Percentiles rank a stretch among this genome's conserved stretches.
phyloP scores from a whole-genome alignment of 805 yeast genomes.

The Wickerhamiella occidentalis region DNA sequence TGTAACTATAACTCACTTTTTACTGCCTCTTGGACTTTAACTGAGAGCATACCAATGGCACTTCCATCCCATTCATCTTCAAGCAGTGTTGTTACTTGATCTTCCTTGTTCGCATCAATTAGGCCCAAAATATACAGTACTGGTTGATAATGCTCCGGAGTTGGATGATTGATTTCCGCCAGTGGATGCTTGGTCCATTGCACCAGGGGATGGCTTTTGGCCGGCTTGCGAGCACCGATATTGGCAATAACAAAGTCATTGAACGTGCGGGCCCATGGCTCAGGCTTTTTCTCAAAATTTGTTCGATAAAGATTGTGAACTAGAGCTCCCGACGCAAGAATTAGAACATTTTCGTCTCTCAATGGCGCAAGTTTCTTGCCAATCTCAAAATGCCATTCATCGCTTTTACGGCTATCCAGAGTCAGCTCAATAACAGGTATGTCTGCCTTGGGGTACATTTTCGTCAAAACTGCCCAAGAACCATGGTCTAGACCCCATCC shows the following conservation, averaged over 20 bases:
- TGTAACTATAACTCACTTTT: not conserved
- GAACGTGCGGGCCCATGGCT: conserved; percentile 27
- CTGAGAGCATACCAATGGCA: not conserved
- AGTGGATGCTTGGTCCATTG: conserved; percentile 18
- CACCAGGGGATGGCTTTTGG: conserved; percentile 24
- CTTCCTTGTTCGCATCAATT: conserved; percentile 20
- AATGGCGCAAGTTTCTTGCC: conserved; percentile 43
- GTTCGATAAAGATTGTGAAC: conserved; percentile 47
- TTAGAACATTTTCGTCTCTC: conserved; percentile 39
- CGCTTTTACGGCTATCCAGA: conserved; percentile 30
- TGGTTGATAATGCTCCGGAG: conserved; percentile 48
- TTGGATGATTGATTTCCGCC: conserved; percentile 45
- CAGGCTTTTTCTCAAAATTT: not conserved
- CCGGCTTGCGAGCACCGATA: not conserved
- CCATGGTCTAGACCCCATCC: conserved; percentile 23
- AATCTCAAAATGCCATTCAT: conserved; percentile 32
- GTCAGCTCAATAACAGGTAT: conserved; percentile 32
- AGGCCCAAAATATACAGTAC: conserved; percentile 17
- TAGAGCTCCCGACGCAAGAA: conserved; percentile 58
- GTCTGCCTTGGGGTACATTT: conserved; percentile 21
- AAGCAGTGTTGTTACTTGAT: conserved; percentile 16
- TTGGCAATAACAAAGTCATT: conserved; percentile 28
- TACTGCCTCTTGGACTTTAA: not conserved
- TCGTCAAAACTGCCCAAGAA: conserved; percentile 18
- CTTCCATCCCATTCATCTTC: not conserved